A percentile compares a stretch with the other conserved stretches of the same genome.
Conservation (phyloP, 2,329 filamentous ascomycete species). For the Xylariaceae sp. region DNA sequence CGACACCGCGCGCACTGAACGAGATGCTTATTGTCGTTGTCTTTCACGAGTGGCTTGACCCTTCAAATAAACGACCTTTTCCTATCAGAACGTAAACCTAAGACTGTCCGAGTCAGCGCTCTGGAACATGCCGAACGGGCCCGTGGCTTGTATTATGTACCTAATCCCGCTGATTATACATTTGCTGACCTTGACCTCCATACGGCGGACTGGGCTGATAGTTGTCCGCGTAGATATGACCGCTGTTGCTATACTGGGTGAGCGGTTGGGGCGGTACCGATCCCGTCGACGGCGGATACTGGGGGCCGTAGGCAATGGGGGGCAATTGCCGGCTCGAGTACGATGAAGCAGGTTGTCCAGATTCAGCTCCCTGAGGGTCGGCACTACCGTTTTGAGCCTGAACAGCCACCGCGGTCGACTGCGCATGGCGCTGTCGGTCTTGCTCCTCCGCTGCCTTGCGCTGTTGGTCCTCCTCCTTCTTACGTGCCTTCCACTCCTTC, state of each 20-base stretch:
- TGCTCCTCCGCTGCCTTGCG: conserved; percentile 88
- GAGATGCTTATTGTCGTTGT: background rate
- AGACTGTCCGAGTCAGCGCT: background rate
- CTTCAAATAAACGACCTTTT: background rate
- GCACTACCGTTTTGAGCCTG: conserved; percentile 45
- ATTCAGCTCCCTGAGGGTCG: conserved; percentile 46
- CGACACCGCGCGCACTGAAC: conserved; percentile 11
- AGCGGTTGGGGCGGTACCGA: conserved; percentile 42
- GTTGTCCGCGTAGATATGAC: conserved; percentile 53
- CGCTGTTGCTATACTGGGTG: conserved; percentile 47
- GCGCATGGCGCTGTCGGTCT: conserved; percentile 56
- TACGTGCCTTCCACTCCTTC: conserved; percentile 98
- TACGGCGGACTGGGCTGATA: conserved; percentile 41
- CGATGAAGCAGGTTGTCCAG: conserved; percentile 50
- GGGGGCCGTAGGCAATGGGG: conserved; percentile 67
- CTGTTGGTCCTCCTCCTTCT: conserved; percentile 93
- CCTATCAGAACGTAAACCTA: background rate
- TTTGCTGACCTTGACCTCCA: conserved; percentile 53
- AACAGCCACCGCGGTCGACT: conserved; percentile 45
- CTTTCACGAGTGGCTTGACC: background rate
- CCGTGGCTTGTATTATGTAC: conserved; percentile 16
- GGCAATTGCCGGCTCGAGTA: conserved; percentile 64
- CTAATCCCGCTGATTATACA: conserved; percentile 47
- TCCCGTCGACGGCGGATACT: conserved; percentile 59
- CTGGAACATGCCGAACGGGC: background rate